Percentiles rank a stretch among this genome's conserved stretches.
Evolutionary conservation across 768 basidiomycete species (phyloP).

Genomic region (Lentinula aciculospora): DNA sequence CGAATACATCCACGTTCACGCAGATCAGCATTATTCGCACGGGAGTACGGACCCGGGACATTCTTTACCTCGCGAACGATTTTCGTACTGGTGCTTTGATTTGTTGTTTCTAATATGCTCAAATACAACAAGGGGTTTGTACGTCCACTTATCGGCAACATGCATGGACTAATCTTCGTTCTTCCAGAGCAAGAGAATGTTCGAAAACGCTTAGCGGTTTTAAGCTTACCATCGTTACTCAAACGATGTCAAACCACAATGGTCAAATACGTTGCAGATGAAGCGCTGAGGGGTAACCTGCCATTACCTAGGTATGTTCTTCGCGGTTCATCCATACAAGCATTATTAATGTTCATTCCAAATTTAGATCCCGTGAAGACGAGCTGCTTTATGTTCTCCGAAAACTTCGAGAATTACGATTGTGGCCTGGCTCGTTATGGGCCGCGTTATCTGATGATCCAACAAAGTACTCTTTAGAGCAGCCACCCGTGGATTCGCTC

Average conservation of each 20-base stretch:
- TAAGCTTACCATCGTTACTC: conserved; percentile 68
- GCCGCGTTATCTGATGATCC: conserved; percentile 68
- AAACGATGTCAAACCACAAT: conserved; percentile 70
- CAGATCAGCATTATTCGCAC: conserved; percentile 28
- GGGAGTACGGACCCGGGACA: conserved; percentile 59
- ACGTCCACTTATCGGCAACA: neutral
- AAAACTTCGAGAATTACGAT: conserved; percentile 64
- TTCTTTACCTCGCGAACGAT: conserved; percentile 70
- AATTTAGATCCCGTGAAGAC: conserved; percentile 77
- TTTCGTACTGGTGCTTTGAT: conserved; percentile 92
- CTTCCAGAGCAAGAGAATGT: conserved; percentile 52
- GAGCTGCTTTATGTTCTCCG: conserved; percentile 82
- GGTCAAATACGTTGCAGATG: conserved; percentile 77
- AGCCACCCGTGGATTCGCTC: conserved; percentile 32
- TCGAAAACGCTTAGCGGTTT: conserved; percentile 63
- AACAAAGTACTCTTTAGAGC: conserved; percentile 43
- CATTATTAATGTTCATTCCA: neutral
- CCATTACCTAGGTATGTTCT: conserved; percentile 75
- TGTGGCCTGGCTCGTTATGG: conserved; percentile 77
- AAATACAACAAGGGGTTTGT: conserved; percentile 49
- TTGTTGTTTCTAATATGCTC: conserved; percentile 80
- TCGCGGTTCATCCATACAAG: neutral
- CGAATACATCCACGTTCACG: conserved; percentile 31
- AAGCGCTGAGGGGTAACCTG: conserved; percentile 74
- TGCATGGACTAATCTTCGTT: neutral